These are phyloP conservation scores for Licmophora abbreviata DNA, from an alignment of 108 stramenopile species.

Conservation along the genomic window DNA sequence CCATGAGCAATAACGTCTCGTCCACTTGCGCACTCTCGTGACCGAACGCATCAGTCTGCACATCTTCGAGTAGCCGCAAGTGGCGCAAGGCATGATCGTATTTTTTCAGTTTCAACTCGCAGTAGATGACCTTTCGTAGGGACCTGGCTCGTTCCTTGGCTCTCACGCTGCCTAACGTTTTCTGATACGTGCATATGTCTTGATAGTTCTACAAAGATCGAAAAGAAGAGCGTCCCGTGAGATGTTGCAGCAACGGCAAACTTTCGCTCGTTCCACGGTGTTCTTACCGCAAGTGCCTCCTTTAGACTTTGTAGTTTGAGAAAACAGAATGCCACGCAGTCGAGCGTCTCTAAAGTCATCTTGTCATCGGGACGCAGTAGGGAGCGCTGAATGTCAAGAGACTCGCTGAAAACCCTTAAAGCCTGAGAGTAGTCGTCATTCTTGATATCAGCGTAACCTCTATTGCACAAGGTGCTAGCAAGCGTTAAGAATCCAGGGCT, in stretches of 20 bases:
- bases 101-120: slow-evolving; percentile 19
- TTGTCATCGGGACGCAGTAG: slow-evolving; percentile 43
- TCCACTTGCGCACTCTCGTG: slow-evolving; percentile 13
- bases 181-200: no score
- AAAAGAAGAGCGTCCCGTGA: no score
- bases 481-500: slow-evolving; percentile 49
- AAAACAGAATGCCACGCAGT: slow-evolving; percentile 46
- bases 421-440: slow-evolving; percentile 31
- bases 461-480: slow-evolving; percentile 62
- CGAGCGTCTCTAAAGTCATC: slow-evolving; percentile 40
- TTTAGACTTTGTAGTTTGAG: slow-evolving; percentile 16
- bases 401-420: slow-evolving; percentile 28
- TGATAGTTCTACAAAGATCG: no score
- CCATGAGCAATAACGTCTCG: slow-evolving; percentile 38
- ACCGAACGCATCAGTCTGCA: slow-evolving; percentile 10
- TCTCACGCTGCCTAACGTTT: no score
- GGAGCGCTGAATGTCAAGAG: slow-evolving; percentile 39
- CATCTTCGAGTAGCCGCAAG: slow-evolving; percentile 32
- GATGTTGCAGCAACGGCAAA: no score
- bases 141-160: slow-evolving; percentile 23
- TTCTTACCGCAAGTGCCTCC: slow-evolving; percentile 26
- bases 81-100: slow-evolving; percentile 30
- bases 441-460: slow-evolving; percentile 45
- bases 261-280: not conserved
- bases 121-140: slow-evolving; percentile 33